Evolutionary conservation across 73 alveolate species (phyloP).

Genomic region (Tetrahymena borealis): DNA sequence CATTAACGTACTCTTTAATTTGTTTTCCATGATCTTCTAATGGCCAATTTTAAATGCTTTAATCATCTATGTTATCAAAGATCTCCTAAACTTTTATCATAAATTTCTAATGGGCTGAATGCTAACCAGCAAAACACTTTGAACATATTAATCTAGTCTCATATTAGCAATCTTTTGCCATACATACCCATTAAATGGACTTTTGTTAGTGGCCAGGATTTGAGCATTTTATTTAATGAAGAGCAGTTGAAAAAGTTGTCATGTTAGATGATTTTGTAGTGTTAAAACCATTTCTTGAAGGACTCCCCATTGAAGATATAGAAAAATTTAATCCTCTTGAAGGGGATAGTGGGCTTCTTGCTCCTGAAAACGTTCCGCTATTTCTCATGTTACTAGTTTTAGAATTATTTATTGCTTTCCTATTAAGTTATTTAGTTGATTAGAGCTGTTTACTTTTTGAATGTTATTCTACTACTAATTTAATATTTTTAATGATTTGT

Average conservation of each 20-base stretch:
- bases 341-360: neutral
- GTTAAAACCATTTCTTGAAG: neutral
- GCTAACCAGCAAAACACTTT: neutral
- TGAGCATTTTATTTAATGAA: neutral
- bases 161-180: neutral
- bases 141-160: neutral
- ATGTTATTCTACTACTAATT: too few species aligned
- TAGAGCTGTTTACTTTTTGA: too few species aligned
- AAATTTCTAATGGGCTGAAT: neutral
- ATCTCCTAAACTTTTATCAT: neutral
- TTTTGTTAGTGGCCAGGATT: neutral
- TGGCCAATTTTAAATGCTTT: neutral
- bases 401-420: too few species aligned
- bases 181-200: neutral
- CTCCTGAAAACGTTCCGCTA: neutral
- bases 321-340: neutral
- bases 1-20: neutral
- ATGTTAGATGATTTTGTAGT: neutral
- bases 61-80: neutral
- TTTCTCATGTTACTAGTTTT: neutral
- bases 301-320: neutral
- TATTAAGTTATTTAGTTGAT: too few species aligned
- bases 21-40: neutral
- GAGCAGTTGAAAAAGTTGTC: neutral
- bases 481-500: too few species aligned